Base-by-base conservation (phyloP, 352 stramenopile species). In the Phytophthora litchii region DNA sequence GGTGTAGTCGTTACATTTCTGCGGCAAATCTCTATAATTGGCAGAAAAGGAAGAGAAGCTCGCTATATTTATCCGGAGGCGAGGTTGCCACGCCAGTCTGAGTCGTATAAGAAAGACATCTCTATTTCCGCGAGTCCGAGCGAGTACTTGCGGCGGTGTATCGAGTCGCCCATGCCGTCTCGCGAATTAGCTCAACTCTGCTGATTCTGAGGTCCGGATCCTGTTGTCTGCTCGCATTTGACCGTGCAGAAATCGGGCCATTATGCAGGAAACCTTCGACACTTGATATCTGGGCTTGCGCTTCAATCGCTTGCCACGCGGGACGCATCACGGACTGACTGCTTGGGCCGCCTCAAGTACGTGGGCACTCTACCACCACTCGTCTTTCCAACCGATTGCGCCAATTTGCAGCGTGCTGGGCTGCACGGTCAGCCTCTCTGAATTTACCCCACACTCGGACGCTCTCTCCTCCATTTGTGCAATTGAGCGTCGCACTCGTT, bases 301-400 rank as follows among this genome's bases (percentile, higher is more conserved):
- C 38, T 65, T 65, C 49, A 60, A 23, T 8, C 10, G 57, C 37
- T 47, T 35, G 16, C 55, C 45, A 51, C 54, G 44, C 21, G 27
- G 17, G 16, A 13, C 50, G 17, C 51, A 59, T 60, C 52, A 60
- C 23, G 21, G 43, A 37, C 49, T 65, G 57, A 65, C 57, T 65
- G 57, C 60, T 65, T 48, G 54, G 13, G 47, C n/a, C n/a, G 23
- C 31, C 37, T 59, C 37, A 64, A 64, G 55, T 64, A 44, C 47
- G 38, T 64, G 47, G 48, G 25, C 49, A 16, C 25, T 3, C 34
- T 21, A 16, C 47, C 56, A 42, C 56, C 48, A 64, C 48, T 46
- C 55, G 38, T 61, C 31, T 12, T 14, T 5, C 53, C 38, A 47
- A 47, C 37, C 31, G 50, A 58, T 62, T 62, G 54, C 54, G 54